A percentile compares a stretch with the other conserved stretches of the same genome.
Evolutionary conservation across 2,329 filamentous ascomycete species (phyloP).

Genomic region (Hypocrella siamensis): DNA sequence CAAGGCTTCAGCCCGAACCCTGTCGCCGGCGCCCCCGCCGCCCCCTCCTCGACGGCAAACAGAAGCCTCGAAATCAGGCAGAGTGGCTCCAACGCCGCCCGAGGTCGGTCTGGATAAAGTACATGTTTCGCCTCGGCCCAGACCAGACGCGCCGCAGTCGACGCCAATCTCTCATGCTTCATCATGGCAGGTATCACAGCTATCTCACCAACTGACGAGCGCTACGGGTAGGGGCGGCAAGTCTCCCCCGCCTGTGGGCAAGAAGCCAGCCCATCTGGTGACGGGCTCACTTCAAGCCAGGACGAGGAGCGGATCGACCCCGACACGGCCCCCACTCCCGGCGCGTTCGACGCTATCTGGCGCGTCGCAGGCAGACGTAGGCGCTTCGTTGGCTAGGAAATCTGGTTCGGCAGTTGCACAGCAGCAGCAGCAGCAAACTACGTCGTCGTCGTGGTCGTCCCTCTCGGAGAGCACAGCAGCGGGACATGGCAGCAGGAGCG

Average conservation of each 20-base stretch:
- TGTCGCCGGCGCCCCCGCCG: slow-evolving; percentile 24
- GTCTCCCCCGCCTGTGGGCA: slow-evolving; percentile 40
- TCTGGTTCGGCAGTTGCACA: slow-evolving; percentile 2
- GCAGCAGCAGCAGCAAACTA: slow-evolving; percentile 1
- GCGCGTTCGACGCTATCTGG: slow-evolving; percentile 4
- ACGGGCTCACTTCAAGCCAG: slow-evolving; percentile 12
- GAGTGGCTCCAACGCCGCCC: slow-evolving; percentile 2
- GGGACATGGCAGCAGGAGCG: background rate
- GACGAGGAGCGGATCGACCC: slow-evolving; percentile 7
- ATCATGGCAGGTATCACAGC: slow-evolving; percentile 16
- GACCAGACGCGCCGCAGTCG: slow-evolving; percentile 14
- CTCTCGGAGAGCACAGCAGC: background rate
- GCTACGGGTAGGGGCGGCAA: slow-evolving; percentile 17
- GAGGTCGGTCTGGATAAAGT: slow-evolving; percentile 9
- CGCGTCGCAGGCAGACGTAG: background rate
- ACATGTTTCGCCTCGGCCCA: slow-evolving; percentile 12
- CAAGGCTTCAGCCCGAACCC: slow-evolving; percentile 10
- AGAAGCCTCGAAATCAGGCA: slow-evolving; percentile 7
- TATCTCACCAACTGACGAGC: slow-evolving; percentile 15
- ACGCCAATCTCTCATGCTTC: slow-evolving; percentile 16
- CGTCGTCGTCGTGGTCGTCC: background rate
- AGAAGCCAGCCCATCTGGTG: slow-evolving; percentile 43
- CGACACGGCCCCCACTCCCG: slow-evolving; percentile 4
- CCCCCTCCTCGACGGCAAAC: slow-evolving; percentile 31
- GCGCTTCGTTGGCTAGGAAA: slow-evolving; percentile 1